Conservation (phyloP, 1,284 basidiomycete species). For the Psilocybe mexicana region DNA sequence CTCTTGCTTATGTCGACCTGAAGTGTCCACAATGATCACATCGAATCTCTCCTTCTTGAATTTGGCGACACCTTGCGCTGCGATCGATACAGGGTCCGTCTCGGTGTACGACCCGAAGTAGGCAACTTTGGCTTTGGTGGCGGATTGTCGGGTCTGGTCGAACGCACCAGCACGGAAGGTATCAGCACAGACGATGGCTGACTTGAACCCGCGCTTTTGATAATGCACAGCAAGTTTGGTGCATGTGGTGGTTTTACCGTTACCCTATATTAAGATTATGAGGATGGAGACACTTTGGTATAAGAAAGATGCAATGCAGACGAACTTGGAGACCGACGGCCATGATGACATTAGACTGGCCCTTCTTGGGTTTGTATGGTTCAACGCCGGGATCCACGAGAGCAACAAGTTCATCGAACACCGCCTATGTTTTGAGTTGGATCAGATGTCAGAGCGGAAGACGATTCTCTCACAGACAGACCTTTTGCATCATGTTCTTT, state of each 20-base stretch:
- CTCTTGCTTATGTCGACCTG: constrained; percentile 97
- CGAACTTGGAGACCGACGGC: constrained; percentile 90
- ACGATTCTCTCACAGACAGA: constrained; percentile 31
- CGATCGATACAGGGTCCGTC: constrained; percentile 95
- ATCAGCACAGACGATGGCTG: constrained; percentile 98
- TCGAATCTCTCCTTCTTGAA: constrained; percentile 99
- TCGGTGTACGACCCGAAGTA: constrained; percentile 99
- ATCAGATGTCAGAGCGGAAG: constrained; percentile 2
- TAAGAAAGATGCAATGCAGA: constrained; percentile 13
- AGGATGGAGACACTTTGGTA: not conserved
- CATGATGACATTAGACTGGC: constrained; percentile 95
- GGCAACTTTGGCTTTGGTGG: constrained; percentile 97
- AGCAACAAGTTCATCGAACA: constrained; percentile 95
- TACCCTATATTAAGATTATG: constrained; percentile 61
- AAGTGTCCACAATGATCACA: constrained; percentile 98
- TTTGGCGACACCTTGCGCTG: constrained; percentile 91
- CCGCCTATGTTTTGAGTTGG: constrained; percentile 58
- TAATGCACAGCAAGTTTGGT: constrained; percentile 98
- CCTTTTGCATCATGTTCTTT: constrained; percentile 90
- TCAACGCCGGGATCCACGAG: constrained; percentile 95
- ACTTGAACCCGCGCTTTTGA: constrained; percentile 95
- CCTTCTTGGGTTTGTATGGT: constrained; percentile 96
- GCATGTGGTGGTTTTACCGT: constrained; percentile 98
- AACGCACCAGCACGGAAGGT: constrained; percentile 99
- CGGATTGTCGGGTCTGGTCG: constrained; percentile 94